These are phyloP conservation scores for Petrea volubilis DNA, from an alignment of 257 asterid genomes.

Conservation along the genomic window DNA sequence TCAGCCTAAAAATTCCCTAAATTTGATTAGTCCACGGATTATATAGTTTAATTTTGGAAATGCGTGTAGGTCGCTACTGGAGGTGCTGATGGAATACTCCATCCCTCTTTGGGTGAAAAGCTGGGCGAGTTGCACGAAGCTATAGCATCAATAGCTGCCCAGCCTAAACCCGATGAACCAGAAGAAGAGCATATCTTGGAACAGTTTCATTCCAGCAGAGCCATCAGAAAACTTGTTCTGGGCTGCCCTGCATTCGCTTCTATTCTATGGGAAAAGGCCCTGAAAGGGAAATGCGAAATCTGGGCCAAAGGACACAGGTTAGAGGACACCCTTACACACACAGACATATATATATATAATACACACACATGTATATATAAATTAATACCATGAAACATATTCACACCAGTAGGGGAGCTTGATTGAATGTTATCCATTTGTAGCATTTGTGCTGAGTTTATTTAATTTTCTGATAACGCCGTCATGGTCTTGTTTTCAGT, in stretches of 20 bases:
- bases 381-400: too few relatives aligned
- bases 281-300: constrained; percentile 64
- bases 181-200: constrained; percentile 69
- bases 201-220: constrained; percentile 81
- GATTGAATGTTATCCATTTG: not conserved
- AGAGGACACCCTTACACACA: not conserved
- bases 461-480: not conserved
- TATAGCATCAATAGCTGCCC: constrained; percentile 63
- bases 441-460: not conserved
- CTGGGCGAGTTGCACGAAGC: constrained; percentile 52
- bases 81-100: constrained; percentile 72
- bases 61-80: constrained; percentile 67
- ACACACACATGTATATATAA: too few relatives aligned
- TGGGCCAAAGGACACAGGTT: constrained; percentile 94
- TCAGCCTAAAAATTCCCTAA: not conserved
- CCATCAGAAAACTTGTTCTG: constrained; percentile 66
- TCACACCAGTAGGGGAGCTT: not conserved
- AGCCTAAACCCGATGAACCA: constrained; percentile 57
- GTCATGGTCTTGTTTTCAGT: constrained; percentile 33
- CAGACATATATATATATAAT: too few relatives aligned
- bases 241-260: constrained; percentile 81
- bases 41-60: constrained; percentile 1
- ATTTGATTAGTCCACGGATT: not conserved
- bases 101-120: constrained; percentile 58
- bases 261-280: constrained; percentile 71